Evolutionary conservation across 78 protist species (phyloP).

Genomic region (Cavenderia fasciculata): DNA sequence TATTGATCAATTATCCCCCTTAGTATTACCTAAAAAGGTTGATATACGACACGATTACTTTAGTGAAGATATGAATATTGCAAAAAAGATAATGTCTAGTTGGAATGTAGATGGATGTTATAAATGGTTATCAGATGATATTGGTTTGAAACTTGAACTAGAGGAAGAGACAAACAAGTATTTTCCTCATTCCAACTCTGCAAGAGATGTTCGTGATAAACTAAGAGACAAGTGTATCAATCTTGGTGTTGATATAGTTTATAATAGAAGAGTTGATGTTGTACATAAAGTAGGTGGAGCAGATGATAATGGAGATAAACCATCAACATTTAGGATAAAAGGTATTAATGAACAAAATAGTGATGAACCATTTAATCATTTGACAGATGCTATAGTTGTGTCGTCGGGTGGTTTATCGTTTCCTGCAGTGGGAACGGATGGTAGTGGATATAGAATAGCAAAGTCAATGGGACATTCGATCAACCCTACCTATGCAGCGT

Average conservation of each 20-base stretch:
- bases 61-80: neutral
- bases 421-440: neutral
- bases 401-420: neutral
- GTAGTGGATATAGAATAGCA: neutral
- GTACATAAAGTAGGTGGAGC: neutral
- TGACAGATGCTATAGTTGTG: neutral
- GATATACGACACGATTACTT: constrained; percentile 7
- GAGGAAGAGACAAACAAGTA: constrained; percentile 11
- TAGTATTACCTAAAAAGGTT: neutral
- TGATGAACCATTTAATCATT: neutral
- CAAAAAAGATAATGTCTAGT: neutral
- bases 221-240: neutral
- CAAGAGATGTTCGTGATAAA: constrained; percentile 6
- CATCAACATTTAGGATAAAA: neutral
- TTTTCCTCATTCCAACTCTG: constrained; percentile 1
- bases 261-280: neutral
- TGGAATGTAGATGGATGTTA: neutral
- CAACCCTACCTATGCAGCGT: constrained; percentile 3
- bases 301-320: neutral
- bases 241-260: neutral
- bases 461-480: neutral
- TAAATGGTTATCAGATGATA: neutral
- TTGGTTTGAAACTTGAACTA: neutral
- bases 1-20: neutral
- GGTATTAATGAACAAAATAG: neutral